phyloP scores from a whole-genome alignment of 192 early-diverging fungal species.

The Endogone sp. region DNA sequence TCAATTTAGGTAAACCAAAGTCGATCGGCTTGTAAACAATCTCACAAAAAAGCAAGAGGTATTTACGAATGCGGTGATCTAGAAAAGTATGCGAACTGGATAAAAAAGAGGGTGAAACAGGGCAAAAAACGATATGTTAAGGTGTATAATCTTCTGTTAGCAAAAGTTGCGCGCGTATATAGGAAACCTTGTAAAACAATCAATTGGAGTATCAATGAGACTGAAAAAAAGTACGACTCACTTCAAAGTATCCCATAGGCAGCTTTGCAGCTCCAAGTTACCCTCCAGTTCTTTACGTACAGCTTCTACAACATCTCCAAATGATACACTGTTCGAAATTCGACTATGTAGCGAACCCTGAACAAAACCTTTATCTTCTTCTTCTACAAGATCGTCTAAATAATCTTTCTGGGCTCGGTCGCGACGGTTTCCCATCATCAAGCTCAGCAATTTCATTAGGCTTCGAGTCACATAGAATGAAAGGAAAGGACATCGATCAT shows the following conservation, averaged over 20 bases:
- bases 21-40: conserved; percentile 56
- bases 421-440: conserved; percentile 33
- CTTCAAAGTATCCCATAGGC: conserved; percentile 27
- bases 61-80: conserved; percentile 54
- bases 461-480: conserved; percentile 50
- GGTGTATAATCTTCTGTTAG: too few relatives aligned
- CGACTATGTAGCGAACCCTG: conserved; percentile 22
- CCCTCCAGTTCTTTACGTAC: conserved; percentile 23
- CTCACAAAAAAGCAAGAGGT: conserved; percentile 61
- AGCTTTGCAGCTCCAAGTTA: conserved; percentile 18
- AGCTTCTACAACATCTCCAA: conserved; percentile 14
- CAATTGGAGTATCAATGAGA: conserved; percentile 11
- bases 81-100: conserved; percentile 8
- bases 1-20: conserved; percentile 45
- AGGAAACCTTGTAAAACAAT: conserved; percentile 1
- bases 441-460: conserved; percentile 39
- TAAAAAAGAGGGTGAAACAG: neutral
- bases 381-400: conserved; percentile 44
- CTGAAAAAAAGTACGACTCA: conserved; percentile 7
- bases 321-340: conserved; percentile 10
- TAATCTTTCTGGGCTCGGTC: conserved; percentile 7
- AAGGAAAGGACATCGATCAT: conserved; percentile 61
- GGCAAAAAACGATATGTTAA: neutral
- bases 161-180: conserved; percentile 4
- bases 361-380: conserved; percentile 34